Conservation (phyloP, 1,284 basidiomycete genomes). For the Peniophora sp. region DNA sequence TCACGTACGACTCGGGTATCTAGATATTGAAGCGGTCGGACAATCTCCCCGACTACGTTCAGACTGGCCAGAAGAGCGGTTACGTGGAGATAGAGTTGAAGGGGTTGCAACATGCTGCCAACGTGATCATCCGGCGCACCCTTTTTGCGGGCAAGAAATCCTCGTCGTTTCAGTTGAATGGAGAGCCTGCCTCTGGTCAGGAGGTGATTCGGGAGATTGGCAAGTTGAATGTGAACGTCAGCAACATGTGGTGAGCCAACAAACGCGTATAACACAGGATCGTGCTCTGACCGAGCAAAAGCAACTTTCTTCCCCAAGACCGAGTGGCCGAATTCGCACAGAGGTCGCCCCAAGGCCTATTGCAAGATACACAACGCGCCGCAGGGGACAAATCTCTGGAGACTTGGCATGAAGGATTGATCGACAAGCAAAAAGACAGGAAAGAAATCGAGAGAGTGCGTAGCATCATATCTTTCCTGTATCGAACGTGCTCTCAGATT, state of each 20-base stretch:
- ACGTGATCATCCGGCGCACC: slow-evolving; percentile 69
- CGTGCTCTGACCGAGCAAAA: slow-evolving; percentile 24
- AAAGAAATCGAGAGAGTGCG: slow-evolving; percentile 45
- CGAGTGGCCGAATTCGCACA: slow-evolving; percentile 91
- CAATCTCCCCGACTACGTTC: slow-evolving; percentile 82
- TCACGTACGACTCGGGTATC: neutral
- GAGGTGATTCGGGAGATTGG: slow-evolving; percentile 66
- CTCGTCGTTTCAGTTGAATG: slow-evolving; percentile 58
- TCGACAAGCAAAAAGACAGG: slow-evolving; percentile 57
- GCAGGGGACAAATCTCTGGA: slow-evolving; percentile 79
- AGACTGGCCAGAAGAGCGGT: slow-evolving; percentile 65
- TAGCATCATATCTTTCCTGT: slow-evolving; percentile 3
- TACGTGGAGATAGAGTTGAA: slow-evolving; percentile 94
- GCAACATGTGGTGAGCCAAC: slow-evolving; percentile 76
- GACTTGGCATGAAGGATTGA: slow-evolving; percentile 78
- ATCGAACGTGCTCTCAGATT: neutral
- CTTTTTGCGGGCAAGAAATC: slow-evolving; percentile 52
- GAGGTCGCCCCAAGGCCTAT: slow-evolving; percentile 78
- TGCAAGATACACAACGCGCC: slow-evolving; percentile 86
- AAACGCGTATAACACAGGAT: neutral
- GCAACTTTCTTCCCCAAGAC: slow-evolving; percentile 96
- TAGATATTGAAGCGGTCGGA: slow-evolving; percentile 82
- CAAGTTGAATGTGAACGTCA: slow-evolving; percentile 82
- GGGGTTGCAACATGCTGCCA: slow-evolving; percentile 57
- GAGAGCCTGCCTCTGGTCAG: slow-evolving; percentile 48